These are phyloP conservation scores for Suillus placidus DNA, from an alignment of 768 basidiomycete species.

Conservation along the genomic window DNA sequence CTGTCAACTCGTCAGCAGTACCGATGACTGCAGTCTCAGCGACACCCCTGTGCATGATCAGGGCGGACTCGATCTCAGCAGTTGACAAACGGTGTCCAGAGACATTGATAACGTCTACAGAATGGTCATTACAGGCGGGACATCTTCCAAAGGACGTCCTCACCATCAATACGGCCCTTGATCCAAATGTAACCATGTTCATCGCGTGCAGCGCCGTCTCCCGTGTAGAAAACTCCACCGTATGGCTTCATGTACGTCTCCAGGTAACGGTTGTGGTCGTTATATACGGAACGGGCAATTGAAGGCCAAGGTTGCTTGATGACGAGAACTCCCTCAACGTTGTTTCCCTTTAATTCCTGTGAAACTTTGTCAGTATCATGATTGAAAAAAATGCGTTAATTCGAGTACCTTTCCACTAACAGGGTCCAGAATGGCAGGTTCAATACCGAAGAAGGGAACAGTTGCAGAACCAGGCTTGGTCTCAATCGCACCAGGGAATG, in stretches of 20 bases:
- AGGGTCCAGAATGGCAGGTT: constrained; percentile 86
- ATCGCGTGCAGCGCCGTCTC: constrained; percentile 94
- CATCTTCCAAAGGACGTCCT: constrained; percentile 26
- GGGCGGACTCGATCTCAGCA: constrained; percentile 96
- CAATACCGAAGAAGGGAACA: constrained; percentile 96
- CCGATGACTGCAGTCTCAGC: constrained; percentile 97
- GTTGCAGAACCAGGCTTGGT: constrained; percentile 97
- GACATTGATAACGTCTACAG: constrained; percentile 92
- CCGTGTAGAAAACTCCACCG: constrained; percentile 94
- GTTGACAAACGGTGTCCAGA: constrained; percentile 97
- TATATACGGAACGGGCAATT: constrained; percentile 89
- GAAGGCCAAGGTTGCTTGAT: constrained; percentile 92
- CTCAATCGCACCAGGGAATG: constrained; percentile 93
- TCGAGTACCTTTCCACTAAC: constrained; percentile 61
- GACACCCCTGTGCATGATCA: constrained; percentile 93
- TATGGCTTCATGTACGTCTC: constrained; percentile 86
- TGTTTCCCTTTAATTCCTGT: constrained; percentile 72
- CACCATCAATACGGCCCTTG: constrained; percentile 94
- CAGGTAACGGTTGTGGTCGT: constrained; percentile 86
- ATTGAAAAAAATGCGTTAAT: not conserved
- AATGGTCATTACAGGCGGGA: constrained; percentile 4
- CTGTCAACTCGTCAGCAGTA: constrained; percentile 83
- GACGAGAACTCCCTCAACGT: constrained; percentile 89
- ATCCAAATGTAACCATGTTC: constrained; percentile 99
- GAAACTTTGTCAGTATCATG: constrained; percentile 6